A percentile compares a stretch with the other conserved stretches of the same genome.
Conservation (phyloP, 2,329 filamentous ascomycete species). For the Beauveria asiatica region DNA sequence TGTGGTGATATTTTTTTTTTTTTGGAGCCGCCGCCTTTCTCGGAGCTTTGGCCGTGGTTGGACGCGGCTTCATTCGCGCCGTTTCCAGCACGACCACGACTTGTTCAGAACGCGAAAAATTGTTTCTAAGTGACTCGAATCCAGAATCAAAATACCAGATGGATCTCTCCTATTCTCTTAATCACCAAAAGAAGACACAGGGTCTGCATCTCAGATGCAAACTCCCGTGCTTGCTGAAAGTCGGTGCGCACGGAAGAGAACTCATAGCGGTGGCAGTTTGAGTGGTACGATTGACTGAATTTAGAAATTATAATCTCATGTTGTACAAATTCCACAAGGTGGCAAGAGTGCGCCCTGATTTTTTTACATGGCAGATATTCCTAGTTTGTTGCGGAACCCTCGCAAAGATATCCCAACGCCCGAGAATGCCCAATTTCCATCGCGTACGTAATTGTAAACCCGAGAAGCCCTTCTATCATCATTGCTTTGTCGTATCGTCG, state of each 20-base stretch:
- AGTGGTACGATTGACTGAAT: neutral
- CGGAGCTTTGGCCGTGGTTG: conserved; percentile 4
- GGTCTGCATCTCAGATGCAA: too few species aligned
- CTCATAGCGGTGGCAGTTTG: neutral
- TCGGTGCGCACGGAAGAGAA: too few species aligned
- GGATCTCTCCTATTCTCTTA: too few species aligned
- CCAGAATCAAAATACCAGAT: too few species aligned
- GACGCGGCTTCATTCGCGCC: neutral
- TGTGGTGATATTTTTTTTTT: conserved; percentile 9
- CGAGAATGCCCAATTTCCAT: neutral
- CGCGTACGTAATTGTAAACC: neutral
- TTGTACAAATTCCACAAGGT: conserved; percentile 5
- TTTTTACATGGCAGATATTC: conserved; percentile 1
- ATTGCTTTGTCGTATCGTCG: neutral
- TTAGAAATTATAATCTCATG: conserved; percentile 1
- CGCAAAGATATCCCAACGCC: neutral
- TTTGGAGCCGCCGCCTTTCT: conserved; percentile 5
- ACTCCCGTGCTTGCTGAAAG: too few species aligned
- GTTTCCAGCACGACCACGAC: neutral
- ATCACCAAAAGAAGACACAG: too few species aligned
- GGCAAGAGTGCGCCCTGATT: neutral
- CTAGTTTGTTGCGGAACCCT: neutral
- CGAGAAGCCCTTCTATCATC: neutral
- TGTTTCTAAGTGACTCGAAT: too few species aligned
- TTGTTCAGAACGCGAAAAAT: too few species aligned